A percentile compares a stretch with the other conserved stretches of the same genome.
Evolutionary conservation across 257 asterid species (phyloP).

Genomic region (Capsicum rhomboideum): DNA sequence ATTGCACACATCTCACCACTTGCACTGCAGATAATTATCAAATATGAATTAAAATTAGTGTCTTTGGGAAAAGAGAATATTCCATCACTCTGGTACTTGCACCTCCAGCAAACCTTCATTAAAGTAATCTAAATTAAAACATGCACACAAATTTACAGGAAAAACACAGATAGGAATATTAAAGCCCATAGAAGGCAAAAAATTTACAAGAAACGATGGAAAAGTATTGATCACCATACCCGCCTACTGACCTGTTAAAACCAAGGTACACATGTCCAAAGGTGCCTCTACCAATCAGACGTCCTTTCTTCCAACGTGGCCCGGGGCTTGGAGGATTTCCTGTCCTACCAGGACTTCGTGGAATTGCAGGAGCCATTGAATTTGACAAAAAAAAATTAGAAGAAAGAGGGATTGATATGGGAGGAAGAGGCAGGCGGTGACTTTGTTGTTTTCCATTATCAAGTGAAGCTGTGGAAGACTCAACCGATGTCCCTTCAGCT

Average conservation of each 20-base stretch:
- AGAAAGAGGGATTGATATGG: conserved; percentile 38
- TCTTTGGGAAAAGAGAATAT: not conserved
- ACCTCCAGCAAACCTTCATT: not conserved
- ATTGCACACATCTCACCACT: conserved; percentile 97
- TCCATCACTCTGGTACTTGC: not conserved
- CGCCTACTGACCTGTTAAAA: conserved; percentile 65
- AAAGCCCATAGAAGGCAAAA: not conserved
- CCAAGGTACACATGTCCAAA: conserved; percentile 59
- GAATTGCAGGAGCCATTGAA: conserved; percentile 80
- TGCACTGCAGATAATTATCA: conserved; percentile 33
- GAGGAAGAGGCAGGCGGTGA: conserved; percentile 88
- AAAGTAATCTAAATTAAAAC: not conserved
- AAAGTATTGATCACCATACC: conserved; percentile 8
- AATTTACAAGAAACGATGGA: conserved; percentile 9
- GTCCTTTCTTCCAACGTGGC: conserved; percentile 93
- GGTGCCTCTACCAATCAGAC: conserved; percentile 43
- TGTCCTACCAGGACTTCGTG: conserved; percentile 90
- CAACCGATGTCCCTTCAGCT: conserved; percentile 63
- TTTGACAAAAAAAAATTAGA: conserved; percentile 60
- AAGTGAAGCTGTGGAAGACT: conserved; percentile 55
- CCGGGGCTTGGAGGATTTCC: conserved; percentile 81
- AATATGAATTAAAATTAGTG: not conserved
- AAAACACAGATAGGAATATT: not conserved
- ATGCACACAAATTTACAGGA: not conserved
- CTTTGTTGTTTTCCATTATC: conserved; percentile 84